Evolutionary conservation across 441 rosid genomes (phyloP).

Genomic region (Corymbia calophylla): DNA sequence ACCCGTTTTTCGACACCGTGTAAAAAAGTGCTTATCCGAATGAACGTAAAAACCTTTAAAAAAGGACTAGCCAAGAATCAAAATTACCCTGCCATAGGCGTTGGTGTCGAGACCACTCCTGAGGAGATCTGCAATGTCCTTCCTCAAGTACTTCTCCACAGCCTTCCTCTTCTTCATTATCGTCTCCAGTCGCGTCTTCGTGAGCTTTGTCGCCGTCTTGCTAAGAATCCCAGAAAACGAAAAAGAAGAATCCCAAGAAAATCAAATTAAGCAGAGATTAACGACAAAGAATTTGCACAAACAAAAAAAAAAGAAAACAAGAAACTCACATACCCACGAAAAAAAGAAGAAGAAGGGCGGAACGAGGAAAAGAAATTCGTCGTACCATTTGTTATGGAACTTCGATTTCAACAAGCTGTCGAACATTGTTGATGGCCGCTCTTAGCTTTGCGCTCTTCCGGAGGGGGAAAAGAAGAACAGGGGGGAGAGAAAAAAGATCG

Average conservation of each 20-base stretch:
- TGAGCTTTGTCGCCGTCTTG: slow-evolving; percentile 48
- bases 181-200: slow-evolving; percentile 48
- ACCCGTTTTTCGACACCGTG: background rate
- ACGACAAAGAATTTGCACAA: background rate
- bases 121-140: slow-evolving; percentile 75
- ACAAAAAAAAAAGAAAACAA: background rate
- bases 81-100: slow-evolving; percentile 73
- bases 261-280: background rate
- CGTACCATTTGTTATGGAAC: slow-evolving; percentile 60
- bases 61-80: background rate
- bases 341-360: background rate
- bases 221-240: slow-evolving; percentile 17
- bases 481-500: background rate
- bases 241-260: background rate
- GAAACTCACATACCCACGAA: background rate
- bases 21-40: background rate
- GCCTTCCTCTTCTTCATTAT: slow-evolving; percentile 60
- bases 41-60: background rate
- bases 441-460: background rate
- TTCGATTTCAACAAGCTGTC: slow-evolving; percentile 45
- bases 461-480: background rate
- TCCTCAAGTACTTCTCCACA: slow-evolving; percentile 51
- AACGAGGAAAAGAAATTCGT: background rate
- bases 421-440: slow-evolving; percentile 32
- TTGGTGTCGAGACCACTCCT: slow-evolving; percentile 41